Evolutionary conservation across 805 yeast species (phyloP).

Genomic region (Nakazawaea ishiwadae): DNA sequence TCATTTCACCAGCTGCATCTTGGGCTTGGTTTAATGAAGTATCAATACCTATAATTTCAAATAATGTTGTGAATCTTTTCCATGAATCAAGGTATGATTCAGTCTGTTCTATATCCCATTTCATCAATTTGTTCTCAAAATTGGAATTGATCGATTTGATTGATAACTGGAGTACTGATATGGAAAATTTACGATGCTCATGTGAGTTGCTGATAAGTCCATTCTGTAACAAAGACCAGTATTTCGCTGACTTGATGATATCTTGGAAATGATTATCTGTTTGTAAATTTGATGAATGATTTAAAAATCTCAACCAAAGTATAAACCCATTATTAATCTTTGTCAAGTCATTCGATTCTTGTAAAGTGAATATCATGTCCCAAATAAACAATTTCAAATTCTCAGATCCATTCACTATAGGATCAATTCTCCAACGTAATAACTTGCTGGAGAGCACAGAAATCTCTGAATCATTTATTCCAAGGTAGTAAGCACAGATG

Average conservation of each 20-base stretch:
- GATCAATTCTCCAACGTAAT: conserved; percentile 50
- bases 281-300: conserved; percentile 18
- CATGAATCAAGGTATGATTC: conserved; percentile 45
- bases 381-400: conserved; percentile 34
- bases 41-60: conserved; percentile 79
- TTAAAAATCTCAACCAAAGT: conserved; percentile 53
- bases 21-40: conserved; percentile 82
- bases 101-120: conserved; percentile 34
- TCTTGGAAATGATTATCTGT: conserved; percentile 28
- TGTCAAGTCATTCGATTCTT: conserved; percentile 22
- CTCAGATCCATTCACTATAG: conserved; percentile 20
- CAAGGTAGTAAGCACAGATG: conserved; percentile 29
- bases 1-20: conserved; percentile 66
- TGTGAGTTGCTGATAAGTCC: conserved; percentile 54
- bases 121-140: conserved; percentile 34
- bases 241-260: conserved; percentile 26
- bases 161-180: conserved; percentile 62
- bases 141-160: conserved; percentile 37
- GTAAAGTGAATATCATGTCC: conserved; percentile 37
- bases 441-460: conserved; percentile 33
- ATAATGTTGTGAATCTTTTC: conserved; percentile 69
- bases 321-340: conserved; percentile 39
- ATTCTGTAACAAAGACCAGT: conserved; percentile 55
- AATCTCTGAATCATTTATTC: conserved; percentile 32
- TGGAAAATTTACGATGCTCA: conserved; percentile 64